Conservation (phyloP, 768 basidiomycete species). For the Hortiboletus campestris region DNA sequence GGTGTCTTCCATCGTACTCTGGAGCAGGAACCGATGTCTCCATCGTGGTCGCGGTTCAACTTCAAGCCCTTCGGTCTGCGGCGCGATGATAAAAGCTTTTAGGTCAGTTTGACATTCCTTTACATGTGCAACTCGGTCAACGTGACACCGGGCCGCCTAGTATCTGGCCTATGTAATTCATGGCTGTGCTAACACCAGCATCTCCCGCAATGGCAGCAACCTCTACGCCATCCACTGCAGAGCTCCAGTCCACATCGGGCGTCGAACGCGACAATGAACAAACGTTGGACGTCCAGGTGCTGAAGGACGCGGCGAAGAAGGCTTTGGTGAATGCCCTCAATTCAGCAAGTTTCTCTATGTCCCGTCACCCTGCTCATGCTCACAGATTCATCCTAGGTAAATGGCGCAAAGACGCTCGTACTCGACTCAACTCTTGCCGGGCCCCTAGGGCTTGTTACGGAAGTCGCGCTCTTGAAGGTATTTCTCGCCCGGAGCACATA, state of each 20-base stretch:
- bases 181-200: conserved; percentile 28
- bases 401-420: conserved; percentile 95
- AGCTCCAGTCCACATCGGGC: conserved; percentile 35
- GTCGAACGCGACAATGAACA: conserved; percentile 37
- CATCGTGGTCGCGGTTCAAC: conserved; percentile 24
- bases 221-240: conserved; percentile 32
- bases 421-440: conserved; percentile 85
- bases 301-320: conserved; percentile 79
- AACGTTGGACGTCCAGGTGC: conserved; percentile 54
- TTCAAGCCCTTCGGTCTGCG: not conserved
- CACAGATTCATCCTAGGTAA: conserved; percentile 52
- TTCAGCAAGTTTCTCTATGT: conserved; percentile 46
- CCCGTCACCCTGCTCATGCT: not conserved
- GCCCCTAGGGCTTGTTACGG: conserved; percentile 92
- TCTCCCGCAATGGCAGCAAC: conserved; percentile 28
- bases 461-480: conserved; percentile 91
- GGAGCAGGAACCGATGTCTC: conserved; percentile 17
- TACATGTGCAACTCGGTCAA: no score
- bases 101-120: no score
- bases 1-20: conserved; percentile 50
- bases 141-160: no score
- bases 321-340: conserved; percentile 85
- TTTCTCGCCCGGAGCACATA: not conserved
- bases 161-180: conserved; percentile 12
- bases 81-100: not conserved